A percentile compares a stretch with the other conserved stretches of the same genome.
Evolutionary conservation across 208 protist species (phyloP).

Genomic region (Leishmania gerbilli): DNA sequence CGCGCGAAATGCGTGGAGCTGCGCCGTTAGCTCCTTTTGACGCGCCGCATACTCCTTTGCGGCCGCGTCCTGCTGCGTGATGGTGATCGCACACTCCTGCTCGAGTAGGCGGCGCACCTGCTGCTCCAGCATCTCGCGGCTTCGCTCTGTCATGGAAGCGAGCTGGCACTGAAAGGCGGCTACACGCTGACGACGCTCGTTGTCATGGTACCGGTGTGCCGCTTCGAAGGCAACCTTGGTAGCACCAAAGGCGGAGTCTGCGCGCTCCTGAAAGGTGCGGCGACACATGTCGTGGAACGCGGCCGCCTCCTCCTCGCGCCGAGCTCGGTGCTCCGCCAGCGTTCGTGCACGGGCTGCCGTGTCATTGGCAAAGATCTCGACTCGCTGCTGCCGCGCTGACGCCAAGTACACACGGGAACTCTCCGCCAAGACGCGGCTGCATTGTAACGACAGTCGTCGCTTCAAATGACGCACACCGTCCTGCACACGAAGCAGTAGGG

Average conservation of each 20-base stretch:
- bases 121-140: conserved; percentile 14
- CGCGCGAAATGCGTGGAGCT: conserved; percentile 11
- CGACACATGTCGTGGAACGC: conserved; percentile 20
- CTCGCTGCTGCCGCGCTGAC: conserved; percentile 17
- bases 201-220: conserved; percentile 1
- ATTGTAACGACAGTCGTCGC: conserved; percentile 19
- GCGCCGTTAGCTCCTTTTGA: conserved; percentile 15
- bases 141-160: conserved; percentile 21
- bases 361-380: conserved; percentile 20
- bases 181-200: conserved; percentile 23
- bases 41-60: conserved; percentile 7
- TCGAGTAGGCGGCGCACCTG: conserved; percentile 14
- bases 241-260: conserved; percentile 22
- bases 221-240: conserved; percentile 14
- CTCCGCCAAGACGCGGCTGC: conserved; percentile 7
- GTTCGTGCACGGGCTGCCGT: conserved; percentile 2
- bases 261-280: conserved; percentile 11
- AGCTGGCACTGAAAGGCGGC: conserved; percentile 18
- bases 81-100: conserved; percentile 9
- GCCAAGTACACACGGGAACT: conserved; percentile 12
- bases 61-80: conserved; percentile 13
- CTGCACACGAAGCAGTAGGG: conserved; percentile 17
- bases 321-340: conserved; percentile 2
- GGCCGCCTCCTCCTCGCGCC: background rate
- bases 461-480: conserved; percentile 29